phyloP scores from a whole-genome alignment of 805 yeast species.

The Candida pseudoglaebosa region DNA sequence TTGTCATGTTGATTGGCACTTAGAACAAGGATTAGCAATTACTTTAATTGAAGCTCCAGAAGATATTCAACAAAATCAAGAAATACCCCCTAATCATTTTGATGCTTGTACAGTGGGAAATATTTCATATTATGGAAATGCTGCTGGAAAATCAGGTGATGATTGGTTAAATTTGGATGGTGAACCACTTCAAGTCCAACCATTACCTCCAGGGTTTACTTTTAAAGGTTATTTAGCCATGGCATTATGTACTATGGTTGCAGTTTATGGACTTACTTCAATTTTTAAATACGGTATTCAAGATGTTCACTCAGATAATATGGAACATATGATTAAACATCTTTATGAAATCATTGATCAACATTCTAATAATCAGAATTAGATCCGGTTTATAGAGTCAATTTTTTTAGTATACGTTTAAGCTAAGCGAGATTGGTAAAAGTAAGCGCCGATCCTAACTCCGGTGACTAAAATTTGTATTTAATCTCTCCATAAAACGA shows the following conservation, averaged over 20 bases:
- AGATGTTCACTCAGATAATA: constrained; percentile 52
- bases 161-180: constrained; percentile 58
- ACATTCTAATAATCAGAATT: constrained; percentile 8
- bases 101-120: constrained; percentile 46
- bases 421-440: no score
- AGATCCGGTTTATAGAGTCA: background rate
- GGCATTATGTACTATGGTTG: constrained; percentile 48
- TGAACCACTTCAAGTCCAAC: constrained; percentile 54
- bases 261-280: constrained; percentile 55
- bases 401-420: background rate
- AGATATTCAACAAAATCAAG: constrained; percentile 44
- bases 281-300: constrained; percentile 64
- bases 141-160: constrained; percentile 51
- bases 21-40: constrained; percentile 88
- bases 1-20: constrained; percentile 98
- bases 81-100: constrained; percentile 45
- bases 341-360: constrained; percentile 28
- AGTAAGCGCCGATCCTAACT: no score
- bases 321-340: constrained; percentile 36
- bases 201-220: constrained; percentile 71
- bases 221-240: constrained; percentile 66
- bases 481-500: background rate
- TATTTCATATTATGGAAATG: constrained; percentile 56
- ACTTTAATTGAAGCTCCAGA: constrained; percentile 80
- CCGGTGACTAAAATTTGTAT: background rate